Conservation (phyloP, 2,329 filamentous ascomycete species). For the Fusarium buxicola region DNA sequence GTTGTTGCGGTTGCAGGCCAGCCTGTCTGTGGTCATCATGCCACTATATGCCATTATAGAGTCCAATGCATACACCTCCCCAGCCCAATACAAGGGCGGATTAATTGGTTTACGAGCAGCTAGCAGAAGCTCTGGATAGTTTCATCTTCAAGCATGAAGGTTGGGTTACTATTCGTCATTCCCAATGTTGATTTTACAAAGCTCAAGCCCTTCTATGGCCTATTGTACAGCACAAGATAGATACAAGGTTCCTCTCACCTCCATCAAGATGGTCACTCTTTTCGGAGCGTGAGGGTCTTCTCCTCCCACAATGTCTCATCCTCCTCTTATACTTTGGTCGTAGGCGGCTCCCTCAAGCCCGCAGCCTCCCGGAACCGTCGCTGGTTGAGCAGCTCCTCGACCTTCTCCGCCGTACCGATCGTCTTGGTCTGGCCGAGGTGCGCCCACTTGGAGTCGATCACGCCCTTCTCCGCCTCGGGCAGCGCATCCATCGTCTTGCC, state of each 20-base stretch:
- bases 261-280: slow-evolving; percentile 23
- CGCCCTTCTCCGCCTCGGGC: slow-evolving; percentile 40
- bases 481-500: slow-evolving; percentile 43
- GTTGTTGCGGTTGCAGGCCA: neutral
- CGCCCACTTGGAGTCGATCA: slow-evolving; percentile 64
- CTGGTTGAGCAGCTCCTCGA: slow-evolving; percentile 67
- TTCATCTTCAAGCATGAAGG: neutral
- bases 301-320: neutral
- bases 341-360: slow-evolving; percentile 46
- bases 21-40: neutral
- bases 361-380: slow-evolving; percentile 59
- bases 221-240: slow-evolving; percentile 45
- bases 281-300: neutral
- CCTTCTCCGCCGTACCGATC: slow-evolving; percentile 63
- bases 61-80: too few species aligned
- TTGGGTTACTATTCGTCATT: slow-evolving; percentile 16
- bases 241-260: slow-evolving; percentile 22
- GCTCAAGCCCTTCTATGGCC: slow-evolving; percentile 33
- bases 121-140: too few species aligned
- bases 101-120: neutral
- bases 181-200: slow-evolving; percentile 37
- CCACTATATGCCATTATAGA: too few species aligned
- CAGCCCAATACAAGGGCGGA: neutral
- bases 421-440: slow-evolving; percentile 66
- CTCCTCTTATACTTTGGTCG: slow-evolving; percentile 26